A percentile compares a stretch with the other conserved stretches of the same genome.
These are phyloP conservation scores for Penicillium sp. DNA, from an alignment of 2,329 filamentous ascomycete genomes.

Conservation along the genomic window DNA sequence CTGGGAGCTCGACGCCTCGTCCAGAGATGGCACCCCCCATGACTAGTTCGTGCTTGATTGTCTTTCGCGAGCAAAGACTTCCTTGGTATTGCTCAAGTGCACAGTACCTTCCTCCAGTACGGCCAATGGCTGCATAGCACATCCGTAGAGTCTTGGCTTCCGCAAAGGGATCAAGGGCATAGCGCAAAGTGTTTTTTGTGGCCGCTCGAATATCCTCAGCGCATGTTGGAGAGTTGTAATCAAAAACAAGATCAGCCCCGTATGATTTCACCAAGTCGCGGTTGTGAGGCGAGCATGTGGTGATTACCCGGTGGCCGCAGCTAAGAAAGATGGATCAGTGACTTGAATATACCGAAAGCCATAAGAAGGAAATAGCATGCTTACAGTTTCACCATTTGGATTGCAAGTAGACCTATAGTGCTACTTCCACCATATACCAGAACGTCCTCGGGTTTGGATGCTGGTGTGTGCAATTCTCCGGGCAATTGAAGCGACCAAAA, in stretches of 20 bases:
- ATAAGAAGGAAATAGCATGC: background rate
- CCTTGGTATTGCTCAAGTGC: conserved; percentile 26
- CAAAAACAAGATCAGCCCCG: conserved; percentile 39
- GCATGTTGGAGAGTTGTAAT: conserved; percentile 37
- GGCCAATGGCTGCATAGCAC: conserved; percentile 22
- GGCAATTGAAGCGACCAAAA: conserved; percentile 27
- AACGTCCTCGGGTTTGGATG: conserved; percentile 14
- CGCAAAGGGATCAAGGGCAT: conserved; percentile 24
- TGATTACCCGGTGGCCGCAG: conserved; percentile 34
- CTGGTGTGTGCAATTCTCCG: conserved; percentile 14
- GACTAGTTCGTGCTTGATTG: conserved; percentile 24
- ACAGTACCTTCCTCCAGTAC: conserved; percentile 26
- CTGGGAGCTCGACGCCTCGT: conserved; percentile 22
- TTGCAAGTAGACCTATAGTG: conserved; percentile 23
- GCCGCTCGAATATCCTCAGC: conserved; percentile 32
- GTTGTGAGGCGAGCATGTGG: conserved; percentile 37
- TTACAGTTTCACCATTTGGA: conserved; percentile 26
- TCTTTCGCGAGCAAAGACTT: conserved; percentile 18
- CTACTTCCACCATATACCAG: conserved; percentile 25
- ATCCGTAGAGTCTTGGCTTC: conserved; percentile 22
- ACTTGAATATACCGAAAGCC: background rate
- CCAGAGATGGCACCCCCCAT: conserved; percentile 28
- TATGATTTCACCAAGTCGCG: conserved; percentile 36
- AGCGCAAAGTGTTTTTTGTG: conserved; percentile 35
- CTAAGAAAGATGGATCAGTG: conserved; percentile 1